Evolutionary conservation across 306 rosid genomes (phyloP).

Genomic region (Fragaria nilgerrensis): DNA sequence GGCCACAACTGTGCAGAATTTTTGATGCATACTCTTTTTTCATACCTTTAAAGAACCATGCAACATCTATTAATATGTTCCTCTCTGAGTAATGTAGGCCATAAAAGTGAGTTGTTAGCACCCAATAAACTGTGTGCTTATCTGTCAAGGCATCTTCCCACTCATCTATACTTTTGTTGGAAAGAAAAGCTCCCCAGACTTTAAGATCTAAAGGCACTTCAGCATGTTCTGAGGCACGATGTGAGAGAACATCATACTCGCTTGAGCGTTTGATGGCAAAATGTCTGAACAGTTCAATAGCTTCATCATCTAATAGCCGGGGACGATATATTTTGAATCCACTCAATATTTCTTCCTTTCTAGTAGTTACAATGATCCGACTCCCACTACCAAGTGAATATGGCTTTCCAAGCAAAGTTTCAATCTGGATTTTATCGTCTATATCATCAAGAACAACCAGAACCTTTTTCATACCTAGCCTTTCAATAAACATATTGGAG

Average conservation of each 20-base stretch:
- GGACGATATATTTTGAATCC: background rate
- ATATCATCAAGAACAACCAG: background rate
- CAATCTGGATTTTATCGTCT: background rate
- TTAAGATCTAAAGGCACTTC: constrained; percentile 25
- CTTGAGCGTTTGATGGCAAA: constrained; percentile 2
- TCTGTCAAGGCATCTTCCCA: constrained; percentile 3
- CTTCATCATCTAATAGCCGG: constrained; percentile 9
- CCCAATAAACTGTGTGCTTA: background rate
- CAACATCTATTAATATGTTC: constrained; percentile 23
- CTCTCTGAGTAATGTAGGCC: constrained; percentile 12
- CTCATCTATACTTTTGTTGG: background rate
- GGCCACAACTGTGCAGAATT: constrained; percentile 19
- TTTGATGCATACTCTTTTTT: constrained; percentile 10
- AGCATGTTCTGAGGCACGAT: background rate
- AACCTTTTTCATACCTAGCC: background rate
- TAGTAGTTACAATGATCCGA: background rate
- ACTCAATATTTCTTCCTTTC: background rate
- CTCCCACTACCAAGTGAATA: background rate
- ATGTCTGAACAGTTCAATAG: constrained; percentile 8
- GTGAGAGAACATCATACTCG: background rate
- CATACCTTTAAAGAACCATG: constrained; percentile 47
- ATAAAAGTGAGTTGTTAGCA: constrained; percentile 11
- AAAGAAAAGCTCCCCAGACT: constrained; percentile 7
- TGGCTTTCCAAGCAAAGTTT: background rate
- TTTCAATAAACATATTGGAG: background rate